Base-by-base conservation (phyloP, 441 rosid species). In the Bruguiera hainesii region DNA sequence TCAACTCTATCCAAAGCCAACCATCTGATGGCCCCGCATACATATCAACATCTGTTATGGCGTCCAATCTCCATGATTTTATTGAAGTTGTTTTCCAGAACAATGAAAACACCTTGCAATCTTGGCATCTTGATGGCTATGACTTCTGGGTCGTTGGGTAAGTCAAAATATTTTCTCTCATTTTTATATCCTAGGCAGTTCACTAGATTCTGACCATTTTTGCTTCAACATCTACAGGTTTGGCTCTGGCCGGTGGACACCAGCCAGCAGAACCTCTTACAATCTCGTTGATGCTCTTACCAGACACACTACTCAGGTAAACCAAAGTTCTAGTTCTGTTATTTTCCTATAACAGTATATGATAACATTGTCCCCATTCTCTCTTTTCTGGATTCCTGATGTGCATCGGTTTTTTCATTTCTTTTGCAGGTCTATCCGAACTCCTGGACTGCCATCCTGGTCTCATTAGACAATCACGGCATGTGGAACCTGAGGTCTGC, bases 41-140 rank as follows among this genome's bases (percentile, higher is more conserved):
- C 46, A 64, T 89, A 1, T 94, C 86, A 11, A 86, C 96, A 37
- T 83, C 93, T 1, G 96, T 93, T 59, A 66, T 89, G 63, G 77
- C 78, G 25, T 28, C 81, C 20, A 52, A 74, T 46, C 96, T 80
- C 39, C 98, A 91, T 68, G 91, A 86, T 68, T 93, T 86, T 59
- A 56, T 85, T 1, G 98, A 93, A 74, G 69, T 93, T 31, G 78
- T 93, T 60, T 89, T 93, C 68, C 97, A 93, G 60, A 93, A 93
- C 83, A 85, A 78, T 19, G 97, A 91, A 73, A 77, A 81, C 15
- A 16, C 80, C 6, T 71, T 88, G 80, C 97, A 94, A 69, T 88
- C 98, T 69, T 94, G 98, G 98, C 98, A 94, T 71, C 90, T 91
- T n/a, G 96, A 94, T 69, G 98, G 98, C 58, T 94, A 85, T 55